These are phyloP conservation scores for Neurospora pannonica DNA, from an alignment of 495 filamentous ascomycete genomes.

Conservation along the genomic window DNA sequence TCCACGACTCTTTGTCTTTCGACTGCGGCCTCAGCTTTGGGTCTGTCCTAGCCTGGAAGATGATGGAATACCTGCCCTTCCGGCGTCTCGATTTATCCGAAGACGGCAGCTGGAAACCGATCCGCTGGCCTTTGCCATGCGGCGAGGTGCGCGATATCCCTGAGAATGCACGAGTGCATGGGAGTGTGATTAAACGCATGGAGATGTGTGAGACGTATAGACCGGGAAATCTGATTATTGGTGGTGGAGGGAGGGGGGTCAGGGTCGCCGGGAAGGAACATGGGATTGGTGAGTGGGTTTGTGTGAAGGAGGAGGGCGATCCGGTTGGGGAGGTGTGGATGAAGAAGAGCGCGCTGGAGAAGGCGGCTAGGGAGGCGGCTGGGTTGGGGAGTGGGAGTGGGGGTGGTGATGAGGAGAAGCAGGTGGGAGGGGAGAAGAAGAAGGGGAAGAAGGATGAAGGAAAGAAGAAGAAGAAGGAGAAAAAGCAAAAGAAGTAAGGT, in stretches of 20 bases:
- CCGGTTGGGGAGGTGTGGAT: slow-evolving; percentile 55
- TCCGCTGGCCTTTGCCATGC: slow-evolving; percentile 68
- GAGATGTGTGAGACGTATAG: slow-evolving; percentile 53
- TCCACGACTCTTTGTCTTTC: slow-evolving; percentile 71
- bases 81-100: slow-evolving; percentile 68
- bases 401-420: background rate
- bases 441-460: background rate
- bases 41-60: slow-evolving; percentile 63
- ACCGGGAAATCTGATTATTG: slow-evolving; percentile 73
- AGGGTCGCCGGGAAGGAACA: slow-evolving; percentile 47
- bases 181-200: slow-evolving; percentile 67
- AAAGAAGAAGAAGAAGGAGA: background rate
- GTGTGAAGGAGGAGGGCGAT: slow-evolving; percentile 53
- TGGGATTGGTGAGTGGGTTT: slow-evolving; percentile 68
- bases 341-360: slow-evolving; percentile 19
- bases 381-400: background rate
- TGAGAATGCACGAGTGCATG: slow-evolving; percentile 57
- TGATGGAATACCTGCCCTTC: slow-evolving; percentile 84
- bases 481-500: background rate
- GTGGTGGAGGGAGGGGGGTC: slow-evolving; percentile 65
- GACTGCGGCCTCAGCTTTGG: slow-evolving; percentile 47
- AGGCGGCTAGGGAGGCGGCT: background rate
- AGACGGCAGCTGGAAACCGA: slow-evolving; percentile 73
- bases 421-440: no score
- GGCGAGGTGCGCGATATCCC: slow-evolving; percentile 81